Percentiles rank a stretch among this genome's conserved stretches.
Conservation (phyloP, 768 basidiomycete species). For the Strobilomyces echinocephalus region DNA sequence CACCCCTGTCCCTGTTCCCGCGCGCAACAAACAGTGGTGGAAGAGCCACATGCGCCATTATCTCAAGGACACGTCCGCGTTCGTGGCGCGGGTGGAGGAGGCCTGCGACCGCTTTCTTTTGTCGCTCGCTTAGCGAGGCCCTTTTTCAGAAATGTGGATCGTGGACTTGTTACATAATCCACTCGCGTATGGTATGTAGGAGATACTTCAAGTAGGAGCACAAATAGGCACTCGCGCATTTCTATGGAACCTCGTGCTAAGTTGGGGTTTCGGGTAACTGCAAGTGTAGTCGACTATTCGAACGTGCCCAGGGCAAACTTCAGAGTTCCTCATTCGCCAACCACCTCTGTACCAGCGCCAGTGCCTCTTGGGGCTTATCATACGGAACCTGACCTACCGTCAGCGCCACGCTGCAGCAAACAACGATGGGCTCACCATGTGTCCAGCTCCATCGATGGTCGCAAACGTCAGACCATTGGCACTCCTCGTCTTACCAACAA, state of each 20-base stretch:
- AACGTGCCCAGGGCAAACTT: neutral
- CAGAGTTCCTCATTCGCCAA: conserved; percentile 28
- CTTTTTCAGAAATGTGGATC: too few relatives aligned
- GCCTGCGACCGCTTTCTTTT: too few relatives aligned
- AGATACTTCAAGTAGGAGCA: too few relatives aligned
- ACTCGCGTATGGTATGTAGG: too few relatives aligned
- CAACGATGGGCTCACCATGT: conserved; percentile 50
- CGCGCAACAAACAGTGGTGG: too few relatives aligned
- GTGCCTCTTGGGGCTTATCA: conserved; percentile 54
- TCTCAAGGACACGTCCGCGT: too few relatives aligned
- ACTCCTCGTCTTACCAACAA: conserved; percentile 52
- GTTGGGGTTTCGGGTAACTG: neutral
- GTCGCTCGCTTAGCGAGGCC: too few relatives aligned
- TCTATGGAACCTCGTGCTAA: neutral
- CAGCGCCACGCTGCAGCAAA: neutral
- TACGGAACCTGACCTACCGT: conserved; percentile 46
- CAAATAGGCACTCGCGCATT: too few relatives aligned
- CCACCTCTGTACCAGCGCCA: conserved; percentile 49
- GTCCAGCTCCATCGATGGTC: conserved; percentile 65
- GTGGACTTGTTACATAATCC: too few relatives aligned
- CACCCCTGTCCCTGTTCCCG: too few relatives aligned
- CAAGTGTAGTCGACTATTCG: neutral
- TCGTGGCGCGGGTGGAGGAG: too few relatives aligned
- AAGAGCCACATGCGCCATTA: too few relatives aligned
- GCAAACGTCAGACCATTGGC: conserved; percentile 62